These are phyloP conservation scores for Gossypium longicalyx DNA, from an alignment of 345 rosid species.

Conservation along the genomic window DNA sequence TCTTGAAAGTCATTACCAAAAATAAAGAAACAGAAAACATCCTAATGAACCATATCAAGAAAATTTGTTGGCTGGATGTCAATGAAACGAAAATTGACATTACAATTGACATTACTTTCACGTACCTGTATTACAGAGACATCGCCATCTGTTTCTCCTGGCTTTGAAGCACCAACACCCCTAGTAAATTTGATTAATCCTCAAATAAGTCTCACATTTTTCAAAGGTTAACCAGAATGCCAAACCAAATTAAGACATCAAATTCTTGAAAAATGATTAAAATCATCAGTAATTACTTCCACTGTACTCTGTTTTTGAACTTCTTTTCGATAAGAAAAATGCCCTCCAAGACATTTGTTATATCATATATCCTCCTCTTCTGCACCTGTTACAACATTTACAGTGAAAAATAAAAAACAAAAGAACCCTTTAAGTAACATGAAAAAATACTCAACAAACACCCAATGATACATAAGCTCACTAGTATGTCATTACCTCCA, in stretches of 20 bases:
- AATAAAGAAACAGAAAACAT: slow-evolving; percentile 7
- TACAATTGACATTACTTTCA: slow-evolving; percentile 3
- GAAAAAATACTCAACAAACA: not conserved
- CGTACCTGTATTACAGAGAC: slow-evolving; percentile 61
- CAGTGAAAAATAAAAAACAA: not conserved
- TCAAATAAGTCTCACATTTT: slow-evolving; percentile 28
- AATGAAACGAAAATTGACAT: not conserved
- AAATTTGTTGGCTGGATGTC: not conserved
- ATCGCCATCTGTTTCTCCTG: slow-evolving; percentile 53
- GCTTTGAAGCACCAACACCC: slow-evolving; percentile 62
- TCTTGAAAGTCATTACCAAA: not conserved
- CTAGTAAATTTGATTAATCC: slow-evolving; percentile 42
- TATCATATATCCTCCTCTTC: slow-evolving; percentile 94
- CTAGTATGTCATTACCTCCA: slow-evolving; percentile 50
- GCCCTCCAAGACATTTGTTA: slow-evolving; percentile 98
- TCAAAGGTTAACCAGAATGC: slow-evolving; percentile 12
- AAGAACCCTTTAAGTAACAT: not conserved
- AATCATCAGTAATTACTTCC: slow-evolving; percentile 61
- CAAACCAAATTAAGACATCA: slow-evolving; percentile 15
- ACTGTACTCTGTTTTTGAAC: slow-evolving; percentile 77
- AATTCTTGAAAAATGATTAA: slow-evolving; percentile 18
- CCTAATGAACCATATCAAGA: not conserved
- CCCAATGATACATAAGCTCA: not conserved
- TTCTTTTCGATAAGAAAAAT: slow-evolving; percentile 95
- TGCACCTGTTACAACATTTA: slow-evolving; percentile 50